Conservation (phyloP, 768 basidiomycete genomes). For the Trametes gibbosa region DNA sequence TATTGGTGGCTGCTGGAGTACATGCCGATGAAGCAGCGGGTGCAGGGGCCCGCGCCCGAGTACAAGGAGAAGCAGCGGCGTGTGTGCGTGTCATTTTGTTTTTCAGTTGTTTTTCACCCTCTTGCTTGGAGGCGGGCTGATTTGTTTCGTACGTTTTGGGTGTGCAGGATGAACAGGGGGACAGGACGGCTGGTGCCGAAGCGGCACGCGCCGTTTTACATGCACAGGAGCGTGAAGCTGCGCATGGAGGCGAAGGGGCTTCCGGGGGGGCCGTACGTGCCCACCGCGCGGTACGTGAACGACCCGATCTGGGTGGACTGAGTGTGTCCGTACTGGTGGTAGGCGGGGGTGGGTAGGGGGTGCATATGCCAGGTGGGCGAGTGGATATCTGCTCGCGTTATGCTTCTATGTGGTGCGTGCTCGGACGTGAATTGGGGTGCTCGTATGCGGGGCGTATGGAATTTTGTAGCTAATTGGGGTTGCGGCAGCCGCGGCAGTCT, state of each 20-base stretch:
- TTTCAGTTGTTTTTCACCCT: too few relatives aligned
- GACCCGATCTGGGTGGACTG: constrained; percentile 11
- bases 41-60: constrained; percentile 17
- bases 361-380: not conserved
- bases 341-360: not conserved
- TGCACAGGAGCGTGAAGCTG: constrained; percentile 29
- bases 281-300: constrained; percentile 23
- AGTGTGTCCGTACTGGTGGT: too few relatives aligned
- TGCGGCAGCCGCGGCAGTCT: not conserved
- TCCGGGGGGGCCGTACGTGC: constrained; percentile 30
- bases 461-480: too few relatives aligned
- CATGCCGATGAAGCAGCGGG: constrained; percentile 31
- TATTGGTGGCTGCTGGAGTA: constrained; percentile 70
- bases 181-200: constrained; percentile 2
- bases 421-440: not conserved
- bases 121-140: too few relatives aligned
- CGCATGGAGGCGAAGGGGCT: constrained; percentile 26
- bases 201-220: constrained; percentile 15
- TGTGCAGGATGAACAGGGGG: constrained; percentile 25
- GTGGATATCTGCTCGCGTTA: not conserved
- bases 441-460: too few relatives aligned
- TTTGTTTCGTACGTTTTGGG: too few relatives aligned
- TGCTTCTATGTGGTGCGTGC: too few relatives aligned
- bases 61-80: constrained; percentile 19
- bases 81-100: not conserved